These are phyloP conservation scores for Parascedosporium putredinis DNA, from an alignment of 2,329 filamentous ascomycete species.

Conservation along the genomic window DNA sequence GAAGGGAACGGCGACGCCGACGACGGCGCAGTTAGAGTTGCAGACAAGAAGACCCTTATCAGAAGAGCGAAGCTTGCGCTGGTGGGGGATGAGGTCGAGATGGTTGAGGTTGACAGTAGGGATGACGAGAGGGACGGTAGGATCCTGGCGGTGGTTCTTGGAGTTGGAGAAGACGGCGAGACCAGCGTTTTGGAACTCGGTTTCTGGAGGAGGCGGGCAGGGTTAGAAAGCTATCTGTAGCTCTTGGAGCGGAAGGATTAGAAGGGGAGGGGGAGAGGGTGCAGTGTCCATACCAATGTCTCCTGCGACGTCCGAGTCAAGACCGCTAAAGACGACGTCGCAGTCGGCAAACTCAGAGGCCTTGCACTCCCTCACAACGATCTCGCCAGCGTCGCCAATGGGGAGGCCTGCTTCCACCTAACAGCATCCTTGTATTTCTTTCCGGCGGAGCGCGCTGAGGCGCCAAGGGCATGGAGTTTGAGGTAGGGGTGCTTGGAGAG, in stretches of 20 bases:
- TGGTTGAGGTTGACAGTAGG: conserved; percentile 89
- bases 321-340: conserved; percentile 84
- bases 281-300: conserved; percentile 62
- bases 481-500: conserved; percentile 82
- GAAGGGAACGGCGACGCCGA: conserved; percentile 90
- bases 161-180: conserved; percentile 94
- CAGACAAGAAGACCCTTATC: conserved; percentile 87
- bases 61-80: conserved; percentile 61
- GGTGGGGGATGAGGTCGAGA: conserved; percentile 80
- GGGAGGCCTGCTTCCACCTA: conserved; percentile 86
- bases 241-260: neutral
- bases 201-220: conserved; percentile 48
- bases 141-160: conserved; percentile 90
- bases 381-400: conserved; percentile 68
- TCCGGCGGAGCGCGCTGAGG: conserved; percentile 77
- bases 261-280: neutral
- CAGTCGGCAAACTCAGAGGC: conserved; percentile 78
- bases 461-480: conserved; percentile 77
- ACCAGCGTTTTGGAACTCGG: conserved; percentile 80
- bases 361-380: conserved; percentile 78
- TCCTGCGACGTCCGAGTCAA: conserved; percentile 87
- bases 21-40: conserved; percentile 97
- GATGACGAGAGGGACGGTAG: conserved; percentile 83
- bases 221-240: neutral
- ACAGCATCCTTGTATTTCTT: conserved; percentile 94